Base-by-base conservation (phyloP, 2,329 filamentous ascomycete species). In the Aspergillus sp. region DNA sequence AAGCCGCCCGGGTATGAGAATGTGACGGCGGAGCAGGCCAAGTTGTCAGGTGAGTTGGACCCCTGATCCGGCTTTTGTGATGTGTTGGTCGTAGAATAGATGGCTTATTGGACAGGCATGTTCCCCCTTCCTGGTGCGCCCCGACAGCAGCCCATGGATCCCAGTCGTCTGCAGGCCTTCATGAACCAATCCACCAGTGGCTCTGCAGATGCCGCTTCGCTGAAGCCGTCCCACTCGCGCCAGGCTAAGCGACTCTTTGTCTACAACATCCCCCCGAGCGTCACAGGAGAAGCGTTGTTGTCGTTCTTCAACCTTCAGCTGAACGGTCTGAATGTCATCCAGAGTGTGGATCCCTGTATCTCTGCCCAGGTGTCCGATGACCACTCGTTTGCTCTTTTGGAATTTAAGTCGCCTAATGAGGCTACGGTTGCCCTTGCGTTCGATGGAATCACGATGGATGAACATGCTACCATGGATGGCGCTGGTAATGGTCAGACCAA, bases 1-100 rank as follows among this genome's bases (percentile, higher is more conserved):
- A 99, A 99, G 77, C 94, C 94, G 5, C 90, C 91, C 14, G 93
- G 94, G 42, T 99, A 99, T 68, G 95, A 99, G 69, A 96, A 94
- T 72, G 93, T 99, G 60, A 97, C 94, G 2, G 91, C 94, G 19
- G 95, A 99, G 74, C 95, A 99, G 73, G 95, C 94, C 47, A 99
- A 99, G 79, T 82, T 99, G 42, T 99, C 95, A 2, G 85, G 77
- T 76, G 63, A 59, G 72, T 59, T 42, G 21, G 14, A 16, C 44
- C 23, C 2, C n/a, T 43, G 34, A 19, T 34, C 2, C 23, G 38
- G 5, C 9, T 13, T 17, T 34, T 34, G 7, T 34, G 29, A 3
- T 11, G n/a, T 34, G 20, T 31, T 17, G 13, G 23, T 49, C 11
- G 14, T 32, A 29, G 38, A 34, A 31, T 21, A n/a, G 36, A 16